These are phyloP conservation scores for Beauveria rudraprayagi DNA, from an alignment of 2,329 filamentous ascomycete species.

Conservation along the genomic window DNA sequence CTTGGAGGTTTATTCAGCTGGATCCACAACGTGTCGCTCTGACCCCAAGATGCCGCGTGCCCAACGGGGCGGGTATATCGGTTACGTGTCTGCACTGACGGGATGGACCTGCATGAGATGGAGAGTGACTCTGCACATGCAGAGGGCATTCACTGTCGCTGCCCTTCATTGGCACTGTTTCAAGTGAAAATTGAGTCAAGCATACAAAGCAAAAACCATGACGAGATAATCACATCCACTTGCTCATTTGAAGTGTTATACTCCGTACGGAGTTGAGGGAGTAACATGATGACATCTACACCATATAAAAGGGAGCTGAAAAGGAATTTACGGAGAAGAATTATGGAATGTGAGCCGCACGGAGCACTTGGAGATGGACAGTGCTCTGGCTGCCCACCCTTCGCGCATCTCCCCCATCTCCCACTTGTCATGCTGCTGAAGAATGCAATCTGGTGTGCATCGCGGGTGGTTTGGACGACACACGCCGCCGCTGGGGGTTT, in stretches of 20 bases:
- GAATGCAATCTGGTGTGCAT: background rate
- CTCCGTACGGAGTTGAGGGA: background rate
- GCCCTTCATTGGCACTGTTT: too few relatives aligned
- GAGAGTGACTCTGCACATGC: background rate
- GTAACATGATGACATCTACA: background rate
- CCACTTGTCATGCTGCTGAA: background rate
- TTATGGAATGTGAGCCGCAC: background rate
- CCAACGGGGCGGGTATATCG: background rate
- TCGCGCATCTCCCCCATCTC: background rate
- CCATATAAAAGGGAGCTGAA: background rate
- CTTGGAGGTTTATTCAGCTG: background rate
- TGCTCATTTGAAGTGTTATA: background rate
- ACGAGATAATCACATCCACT: background rate
- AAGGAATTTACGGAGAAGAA: background rate
- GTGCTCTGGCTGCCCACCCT: background rate
- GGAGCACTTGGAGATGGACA: constrained; percentile 3
- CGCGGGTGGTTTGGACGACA: background rate
- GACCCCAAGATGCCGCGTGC: background rate
- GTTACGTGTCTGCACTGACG: background rate
- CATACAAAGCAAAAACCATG: too few relatives aligned
- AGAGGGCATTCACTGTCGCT: background rate
- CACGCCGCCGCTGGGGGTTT: background rate
- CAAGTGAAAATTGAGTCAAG: too few relatives aligned
- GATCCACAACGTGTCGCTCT: background rate
- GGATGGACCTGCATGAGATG: background rate